Evolutionary conservation across 2,329 filamentous ascomycete genomes (phyloP), one percentile per base, ranked within the genome.

Genomic region (Cladorrhinum sp.): DNA sequence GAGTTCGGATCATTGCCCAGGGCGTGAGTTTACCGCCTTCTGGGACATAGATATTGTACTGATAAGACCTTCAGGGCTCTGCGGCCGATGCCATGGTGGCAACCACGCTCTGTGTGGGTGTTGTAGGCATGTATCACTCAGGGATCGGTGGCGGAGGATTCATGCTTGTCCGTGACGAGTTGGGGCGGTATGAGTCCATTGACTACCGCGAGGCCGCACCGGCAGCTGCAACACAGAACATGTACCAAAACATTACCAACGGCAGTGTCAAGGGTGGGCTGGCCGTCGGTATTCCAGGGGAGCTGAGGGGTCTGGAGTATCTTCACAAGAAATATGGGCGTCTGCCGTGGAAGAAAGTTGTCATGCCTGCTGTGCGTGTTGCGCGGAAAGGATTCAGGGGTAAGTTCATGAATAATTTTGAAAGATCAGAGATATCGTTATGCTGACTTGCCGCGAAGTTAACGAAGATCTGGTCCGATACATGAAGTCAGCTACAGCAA

Each of bases 61-160:
- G 14, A 42, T 42, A 42, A n/a, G 36, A 9, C 1, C 2, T 1
- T 2, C 57, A 85, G 80, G 90, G 90, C 6, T 92, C 91, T 74
- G 90, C 90, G 12, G 89, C 88, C 1, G 90, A 94, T 75, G 88
- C 90, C 52, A 75, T 91, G 64, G 86, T 93, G 20, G 89, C 86
- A 28, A 90, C 89, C 0, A 86, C 86, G 7, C 82, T 93, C 55
- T 94, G 90, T 65, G 83, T 92, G 39, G 90, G 90, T 5, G 87
- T 90, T 6, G 82, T 90, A 50, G 88, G 83, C 59, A 90, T 90
- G 86, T 90, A 91, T 67, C 90, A 93, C 72, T 85, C 84, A 46
- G 93, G 94, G 16, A 89, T 97, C 62, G 93, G 91, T 20, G 94
- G 94, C 6, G 94, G 94, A 46, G 94, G 94, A 1, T 98, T 98